Conservation (phyloP, 2,329 filamentous ascomycete species). For the Fusarium keratoplasticum region DNA sequence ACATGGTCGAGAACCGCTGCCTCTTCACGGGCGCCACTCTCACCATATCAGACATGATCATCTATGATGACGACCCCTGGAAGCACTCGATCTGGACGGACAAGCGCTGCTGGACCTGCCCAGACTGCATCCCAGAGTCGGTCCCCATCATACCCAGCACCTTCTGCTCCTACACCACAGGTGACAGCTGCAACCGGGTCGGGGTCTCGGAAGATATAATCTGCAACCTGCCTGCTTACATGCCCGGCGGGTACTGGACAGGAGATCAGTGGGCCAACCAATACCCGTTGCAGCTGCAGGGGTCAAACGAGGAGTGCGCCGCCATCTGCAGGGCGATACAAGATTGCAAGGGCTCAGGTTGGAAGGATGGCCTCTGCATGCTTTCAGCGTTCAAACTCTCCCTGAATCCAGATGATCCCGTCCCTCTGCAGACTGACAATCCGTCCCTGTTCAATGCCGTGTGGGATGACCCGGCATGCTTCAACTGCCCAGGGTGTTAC, state of each 20-base stretch:
- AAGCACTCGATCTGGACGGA: slow-evolving; percentile 8
- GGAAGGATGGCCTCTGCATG: slow-evolving; percentile 5
- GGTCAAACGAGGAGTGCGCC: not conserved
- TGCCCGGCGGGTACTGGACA: not conserved
- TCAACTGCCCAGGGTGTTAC: slow-evolving; percentile 11
- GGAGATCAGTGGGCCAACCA: not conserved
- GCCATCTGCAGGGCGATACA: not conserved
- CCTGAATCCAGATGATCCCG: not conserved
- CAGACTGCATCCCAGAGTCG: not conserved
- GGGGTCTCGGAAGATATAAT: not conserved
- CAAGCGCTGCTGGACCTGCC: slow-evolving; percentile 14
- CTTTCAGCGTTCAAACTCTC: not conserved
- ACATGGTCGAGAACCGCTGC: slow-evolving; percentile 13
- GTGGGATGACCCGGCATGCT: slow-evolving; percentile 17
- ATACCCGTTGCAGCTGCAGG: not conserved
- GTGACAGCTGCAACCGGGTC: not conserved
- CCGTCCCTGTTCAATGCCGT: not conserved
- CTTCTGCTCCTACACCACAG: not conserved
- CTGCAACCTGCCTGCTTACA: not conserved
- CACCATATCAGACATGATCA: not conserved
- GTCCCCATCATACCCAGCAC: not conserved
- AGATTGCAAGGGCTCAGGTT: slow-evolving; percentile 10
- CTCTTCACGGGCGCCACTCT: slow-evolving; percentile 7
- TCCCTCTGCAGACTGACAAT: not conserved
- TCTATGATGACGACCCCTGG: not conserved